Conservation (phyloP, 805 yeast species). For the Kurtzmaniella cleridarum region DNA sequence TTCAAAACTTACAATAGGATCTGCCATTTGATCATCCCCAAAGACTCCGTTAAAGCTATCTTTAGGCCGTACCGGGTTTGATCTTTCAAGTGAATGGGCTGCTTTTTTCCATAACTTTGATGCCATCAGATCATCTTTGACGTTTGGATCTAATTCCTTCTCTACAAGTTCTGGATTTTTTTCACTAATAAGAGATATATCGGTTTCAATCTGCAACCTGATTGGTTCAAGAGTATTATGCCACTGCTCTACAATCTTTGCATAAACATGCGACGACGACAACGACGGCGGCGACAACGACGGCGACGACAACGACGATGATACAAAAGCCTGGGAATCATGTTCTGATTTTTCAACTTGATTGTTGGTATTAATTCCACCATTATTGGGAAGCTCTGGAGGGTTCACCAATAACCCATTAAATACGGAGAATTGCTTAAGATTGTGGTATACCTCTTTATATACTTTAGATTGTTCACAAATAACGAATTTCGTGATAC, state of each 20-base stretch:
- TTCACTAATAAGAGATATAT: conserved; percentile 23
- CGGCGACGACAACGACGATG: too few relatives aligned
- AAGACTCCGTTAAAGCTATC: conserved; percentile 29
- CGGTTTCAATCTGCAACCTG: conserved; percentile 32
- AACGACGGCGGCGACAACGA: too few relatives aligned
- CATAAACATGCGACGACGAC: too few relatives aligned
- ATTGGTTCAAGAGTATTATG: conserved; percentile 29
- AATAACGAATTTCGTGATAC: conserved; percentile 32
- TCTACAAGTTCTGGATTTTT: conserved; percentile 34
- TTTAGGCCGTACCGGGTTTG: conserved; percentile 20
- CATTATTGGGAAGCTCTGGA: too few relatives aligned
- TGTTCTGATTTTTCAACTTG: too few relatives aligned
- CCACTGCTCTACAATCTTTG: conserved; percentile 35
- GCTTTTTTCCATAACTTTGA: conserved; percentile 25
- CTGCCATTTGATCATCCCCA: conserved; percentile 22
- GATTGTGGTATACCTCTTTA: conserved; percentile 17
- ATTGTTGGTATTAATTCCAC: too few relatives aligned
- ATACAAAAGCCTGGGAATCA: too few relatives aligned
- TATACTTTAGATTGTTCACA: conserved; percentile 33
- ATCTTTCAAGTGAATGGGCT: conserved; percentile 14
- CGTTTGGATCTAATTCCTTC: conserved; percentile 29
- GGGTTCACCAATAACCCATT: conserved; percentile 17
- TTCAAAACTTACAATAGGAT: conserved; percentile 25
- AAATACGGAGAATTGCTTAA: conserved; percentile 17
- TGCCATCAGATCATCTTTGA: conserved; percentile 14